Conservation (phyloP, 805 yeast species). For the Diddensiella transvaalensis region DNA sequence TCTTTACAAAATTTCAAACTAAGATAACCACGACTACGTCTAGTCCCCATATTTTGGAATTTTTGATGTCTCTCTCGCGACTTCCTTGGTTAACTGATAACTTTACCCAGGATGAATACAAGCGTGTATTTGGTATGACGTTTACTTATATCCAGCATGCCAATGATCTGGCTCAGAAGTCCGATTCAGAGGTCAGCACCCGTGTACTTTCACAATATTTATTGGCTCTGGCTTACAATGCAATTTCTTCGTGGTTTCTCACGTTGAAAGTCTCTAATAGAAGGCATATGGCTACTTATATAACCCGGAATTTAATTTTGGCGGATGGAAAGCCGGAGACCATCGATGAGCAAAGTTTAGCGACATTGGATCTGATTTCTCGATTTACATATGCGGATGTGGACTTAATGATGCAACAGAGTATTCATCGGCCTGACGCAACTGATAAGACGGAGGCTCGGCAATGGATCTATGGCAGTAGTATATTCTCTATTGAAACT, state of each 20-base stretch:
- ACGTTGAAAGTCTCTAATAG: conserved; percentile 59
- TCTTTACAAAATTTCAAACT: conserved; percentile 70
- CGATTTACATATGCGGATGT: conserved; percentile 64
- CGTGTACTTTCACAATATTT: conserved; percentile 53
- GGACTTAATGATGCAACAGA: conserved; percentile 46
- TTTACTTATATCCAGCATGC: conserved; percentile 75
- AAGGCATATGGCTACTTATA: conserved; percentile 55
- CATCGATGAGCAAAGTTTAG: conserved; percentile 52
- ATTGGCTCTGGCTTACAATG: conserved; percentile 59
- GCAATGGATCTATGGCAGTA: conserved; percentile 61
- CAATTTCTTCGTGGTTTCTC: conserved; percentile 69
- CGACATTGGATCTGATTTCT: conserved; percentile 62
- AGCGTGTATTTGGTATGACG: conserved; percentile 77
- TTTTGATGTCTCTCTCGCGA: conserved; percentile 60
- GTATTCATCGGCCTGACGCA: conserved; percentile 6
- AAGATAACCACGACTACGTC: conserved; percentile 67
- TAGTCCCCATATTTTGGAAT: conserved; percentile 71
- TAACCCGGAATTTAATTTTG: conserved; percentile 53
- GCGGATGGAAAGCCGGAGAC: conserved; percentile 33
- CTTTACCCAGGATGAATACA: conserved; percentile 72
- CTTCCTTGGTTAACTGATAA: conserved; percentile 65
- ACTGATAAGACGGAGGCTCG: conserved; percentile 21
- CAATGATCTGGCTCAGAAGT: conserved; percentile 38
- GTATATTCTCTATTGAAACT: conserved; percentile 56
- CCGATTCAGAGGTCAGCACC: conserved; percentile 42